phyloP scores from a whole-genome alignment of 2,329 filamentous ascomycete species.

The Botrytis paeoniae region DNA sequence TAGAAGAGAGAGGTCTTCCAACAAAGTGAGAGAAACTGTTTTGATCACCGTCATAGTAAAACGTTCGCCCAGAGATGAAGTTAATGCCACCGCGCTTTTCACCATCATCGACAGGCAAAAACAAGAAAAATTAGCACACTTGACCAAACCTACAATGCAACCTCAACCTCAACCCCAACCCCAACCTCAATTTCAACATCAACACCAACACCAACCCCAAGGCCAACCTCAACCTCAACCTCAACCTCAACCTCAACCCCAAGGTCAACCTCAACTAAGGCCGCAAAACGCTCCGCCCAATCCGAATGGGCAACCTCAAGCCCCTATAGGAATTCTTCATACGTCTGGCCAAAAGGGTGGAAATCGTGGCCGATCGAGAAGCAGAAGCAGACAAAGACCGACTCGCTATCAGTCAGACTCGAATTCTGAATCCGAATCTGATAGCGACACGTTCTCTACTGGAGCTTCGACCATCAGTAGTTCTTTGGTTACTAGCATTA shows the following conservation, averaged over 20 bases:
- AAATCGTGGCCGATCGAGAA: not conserved
- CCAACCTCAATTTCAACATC: slow-evolving; percentile 8
- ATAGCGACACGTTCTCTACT: slow-evolving; percentile 21
- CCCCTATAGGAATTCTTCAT: not conserved
- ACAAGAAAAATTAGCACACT: slow-evolving; percentile 19
- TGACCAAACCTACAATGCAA: slow-evolving; percentile 20
- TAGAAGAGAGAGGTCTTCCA: slow-evolving; percentile 20
- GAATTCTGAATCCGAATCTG: slow-evolving; percentile 19
- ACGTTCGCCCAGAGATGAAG: slow-evolving; percentile 25
- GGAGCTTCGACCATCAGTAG: slow-evolving; percentile 18
- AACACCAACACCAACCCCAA: not conserved
- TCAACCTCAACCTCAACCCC: slow-evolving; percentile 7
- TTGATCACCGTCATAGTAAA: slow-evolving; percentile 35
- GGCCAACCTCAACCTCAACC: not conserved
- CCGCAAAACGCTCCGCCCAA: slow-evolving; percentile 10
- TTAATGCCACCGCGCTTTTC: slow-evolving; percentile 27
- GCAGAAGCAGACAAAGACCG: not conserved
- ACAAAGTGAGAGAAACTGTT: slow-evolving; percentile 30
- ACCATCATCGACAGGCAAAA: slow-evolving; percentile 27
- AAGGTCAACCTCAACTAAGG: not conserved
- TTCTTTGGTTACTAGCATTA: slow-evolving; percentile 24
- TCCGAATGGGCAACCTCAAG: slow-evolving; percentile 1
- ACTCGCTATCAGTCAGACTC: slow-evolving; percentile 20
- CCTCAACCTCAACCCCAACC: slow-evolving; percentile 7
- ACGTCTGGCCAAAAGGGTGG: not conserved